Evolutionary conservation across 495 filamentous ascomycete genomes (phyloP), one percentile per base, ranked within the genome.

Genomic region (Penicillium antarcticum): DNA sequence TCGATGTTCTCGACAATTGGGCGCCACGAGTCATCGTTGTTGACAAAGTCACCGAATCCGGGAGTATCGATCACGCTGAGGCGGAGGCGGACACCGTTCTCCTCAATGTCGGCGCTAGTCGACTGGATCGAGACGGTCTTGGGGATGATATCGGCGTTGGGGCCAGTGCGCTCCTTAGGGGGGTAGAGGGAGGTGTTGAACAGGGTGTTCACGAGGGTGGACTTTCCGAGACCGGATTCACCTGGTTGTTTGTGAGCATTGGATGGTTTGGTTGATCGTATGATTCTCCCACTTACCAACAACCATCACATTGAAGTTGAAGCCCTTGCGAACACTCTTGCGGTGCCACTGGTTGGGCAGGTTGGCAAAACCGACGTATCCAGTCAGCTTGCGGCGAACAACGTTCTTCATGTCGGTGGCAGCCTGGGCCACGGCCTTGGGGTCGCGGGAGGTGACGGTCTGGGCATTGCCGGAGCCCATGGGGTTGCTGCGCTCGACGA

Each of bases 271-370:
- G 23, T 48, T 47, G 36, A 81, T 79, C 53, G 31, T 45, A 76
- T 29, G 26, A 3, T 14, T 14, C 24, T 12, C 29, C 8, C 18
- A 49, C 78, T 63, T 79, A 98, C 94, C 94, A 72, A 98, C 94
- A 72, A 98, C 94, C 94, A 98, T 98, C 52, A 97, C 94, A 67
- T 98, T 98, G 81, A 98, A 98, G 82, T 97, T 98, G 85, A 98
- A 98, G 52, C 94, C 94, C 73, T 98, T 98, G 66, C 94, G 88
- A 62, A 98, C 95, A 82, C 92, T 96, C 87, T 98, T 98, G 73
- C 94, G 91, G 80, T 98, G 94, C 95, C 95, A 98, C 75, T 98
- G 94, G 75, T 98, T 98, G 38, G 94, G 94, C 73, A 98, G 77
- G 69, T 98, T 98, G 68, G 94, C 94, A 70, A 98, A 98, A 48